Evolutionary conservation across 768 basidiomycete genomes (phyloP).

Genomic region (Fibroporia radiculosa): DNA sequence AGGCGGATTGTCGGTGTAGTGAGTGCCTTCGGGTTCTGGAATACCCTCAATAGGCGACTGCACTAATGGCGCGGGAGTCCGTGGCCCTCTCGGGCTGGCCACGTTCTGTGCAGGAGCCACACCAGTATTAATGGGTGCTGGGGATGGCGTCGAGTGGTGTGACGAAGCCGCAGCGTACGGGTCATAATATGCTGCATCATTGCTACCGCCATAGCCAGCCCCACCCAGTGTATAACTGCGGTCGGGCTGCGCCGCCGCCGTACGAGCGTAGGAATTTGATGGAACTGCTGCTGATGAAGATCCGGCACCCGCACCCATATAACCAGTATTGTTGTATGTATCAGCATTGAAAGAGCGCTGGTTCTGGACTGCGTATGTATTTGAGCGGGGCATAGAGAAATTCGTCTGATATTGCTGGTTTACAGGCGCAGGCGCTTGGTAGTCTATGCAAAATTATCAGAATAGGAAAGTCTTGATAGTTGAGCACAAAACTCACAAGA

Average conservation of each 20-base stretch:
- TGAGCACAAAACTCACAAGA: slow-evolving; percentile 39
- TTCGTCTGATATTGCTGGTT: slow-evolving; percentile 42
- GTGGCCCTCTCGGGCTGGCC: slow-evolving; percentile 15
- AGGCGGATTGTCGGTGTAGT: slow-evolving; percentile 54
- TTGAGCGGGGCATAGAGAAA: slow-evolving; percentile 31
- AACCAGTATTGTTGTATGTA: slow-evolving; percentile 31
- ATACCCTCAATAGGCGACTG: slow-evolving; percentile 9
- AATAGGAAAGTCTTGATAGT: slow-evolving; percentile 2
- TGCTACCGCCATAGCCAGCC: slow-evolving; percentile 34
- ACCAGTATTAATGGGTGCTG: slow-evolving; percentile 32
- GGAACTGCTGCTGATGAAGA: slow-evolving; percentile 7
- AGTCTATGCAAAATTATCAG: not conserved
- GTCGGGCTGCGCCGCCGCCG: slow-evolving; percentile 19
- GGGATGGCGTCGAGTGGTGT: slow-evolving; percentile 24
- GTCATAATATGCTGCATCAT: slow-evolving; percentile 12
- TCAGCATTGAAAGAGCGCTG: slow-evolving; percentile 27
- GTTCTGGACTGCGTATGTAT: slow-evolving; percentile 36
- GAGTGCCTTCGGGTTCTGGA: slow-evolving; percentile 8
- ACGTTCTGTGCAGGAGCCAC: not conserved
- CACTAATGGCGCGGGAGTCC: slow-evolving; percentile 10
- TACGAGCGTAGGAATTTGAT: slow-evolving; percentile 8
- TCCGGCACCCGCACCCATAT: slow-evolving; percentile 8
- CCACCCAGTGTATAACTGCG: slow-evolving; percentile 53
- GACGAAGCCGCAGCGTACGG: slow-evolving; percentile 9
- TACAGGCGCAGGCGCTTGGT: slow-evolving; percentile 17